These are phyloP conservation scores for Tuber borchii DNA, from an alignment of 495 filamentous ascomycete species.

Conservation along the genomic window DNA sequence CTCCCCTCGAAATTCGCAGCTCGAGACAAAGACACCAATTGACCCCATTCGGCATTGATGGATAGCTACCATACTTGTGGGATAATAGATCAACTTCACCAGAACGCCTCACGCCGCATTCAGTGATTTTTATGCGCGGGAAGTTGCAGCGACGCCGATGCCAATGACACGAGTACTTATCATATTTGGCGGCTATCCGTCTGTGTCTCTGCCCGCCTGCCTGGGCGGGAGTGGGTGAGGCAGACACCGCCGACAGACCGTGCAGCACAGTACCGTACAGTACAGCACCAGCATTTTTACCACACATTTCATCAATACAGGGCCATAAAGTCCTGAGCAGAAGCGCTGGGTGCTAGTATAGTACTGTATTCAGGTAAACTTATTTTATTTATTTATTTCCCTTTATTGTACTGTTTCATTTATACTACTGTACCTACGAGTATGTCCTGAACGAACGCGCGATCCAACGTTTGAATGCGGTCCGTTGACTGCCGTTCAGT, in stretches of 20 bases:
- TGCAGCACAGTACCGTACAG: background rate
- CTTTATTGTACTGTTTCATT: background rate
- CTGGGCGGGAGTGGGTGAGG: background rate
- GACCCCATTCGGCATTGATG: background rate
- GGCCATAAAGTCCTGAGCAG: too few relatives aligned
- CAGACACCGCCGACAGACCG: background rate
- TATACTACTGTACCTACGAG: background rate
- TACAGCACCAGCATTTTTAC: too few relatives aligned
- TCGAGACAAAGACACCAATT: background rate
- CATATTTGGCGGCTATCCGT: background rate
- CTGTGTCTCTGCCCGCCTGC: too few relatives aligned
- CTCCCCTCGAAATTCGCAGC: background rate
- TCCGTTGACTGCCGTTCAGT: background rate
- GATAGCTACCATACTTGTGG: background rate
- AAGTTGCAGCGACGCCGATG: background rate
- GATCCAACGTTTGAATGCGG: background rate
- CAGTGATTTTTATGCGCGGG: background rate
- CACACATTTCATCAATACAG: too few relatives aligned
- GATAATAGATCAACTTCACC: too few relatives aligned
- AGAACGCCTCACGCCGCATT: background rate
- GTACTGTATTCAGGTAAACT: background rate
- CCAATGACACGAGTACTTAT: too few relatives aligned
- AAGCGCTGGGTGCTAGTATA: too few relatives aligned
- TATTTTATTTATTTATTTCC: background rate
- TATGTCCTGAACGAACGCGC: background rate